Percentiles rank a stretch among this genome's conserved stretches.
Evolutionary conservation across 805 yeast genomes (phyloP).

Genomic region (Jamesozyma rosinii): DNA sequence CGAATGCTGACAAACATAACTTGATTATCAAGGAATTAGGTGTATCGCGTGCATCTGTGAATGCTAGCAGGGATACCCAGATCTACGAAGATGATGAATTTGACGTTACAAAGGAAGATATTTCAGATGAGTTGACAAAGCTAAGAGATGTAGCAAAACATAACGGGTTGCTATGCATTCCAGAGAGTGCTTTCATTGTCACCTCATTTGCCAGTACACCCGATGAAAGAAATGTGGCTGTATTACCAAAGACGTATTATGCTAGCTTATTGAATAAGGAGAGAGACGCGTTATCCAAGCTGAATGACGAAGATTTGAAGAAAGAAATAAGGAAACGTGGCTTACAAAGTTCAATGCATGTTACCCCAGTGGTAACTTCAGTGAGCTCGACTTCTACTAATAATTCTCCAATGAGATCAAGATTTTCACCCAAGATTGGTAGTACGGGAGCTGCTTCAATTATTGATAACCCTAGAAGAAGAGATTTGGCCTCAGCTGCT

Average conservation of each 20-base stretch:
- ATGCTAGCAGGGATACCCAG: neutral
- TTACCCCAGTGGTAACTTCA: neutral
- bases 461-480: constrained; percentile 14
- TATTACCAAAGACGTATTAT: constrained; percentile 57
- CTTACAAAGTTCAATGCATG: neutral
- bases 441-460: constrained; percentile 15
- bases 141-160: constrained; percentile 36
- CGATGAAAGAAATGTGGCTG: constrained; percentile 48
- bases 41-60: constrained; percentile 6
- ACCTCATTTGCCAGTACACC: constrained; percentile 51
- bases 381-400: neutral
- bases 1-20: constrained; percentile 22
- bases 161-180: constrained; percentile 45
- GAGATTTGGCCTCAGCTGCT: constrained; percentile 20
- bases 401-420: neutral
- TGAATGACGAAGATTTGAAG: constrained; percentile 38
- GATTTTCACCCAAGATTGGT: neutral
- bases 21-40: constrained; percentile 6
- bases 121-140: constrained; percentile 14
- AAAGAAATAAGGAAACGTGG: constrained; percentile 45
- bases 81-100: constrained; percentile 4
- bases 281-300: constrained; percentile 36
- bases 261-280: constrained; percentile 44
- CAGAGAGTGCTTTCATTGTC: constrained; percentile 50
- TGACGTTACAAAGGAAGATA: constrained; percentile 7